These are phyloP conservation scores for Ceratocystis variospora DNA, from an alignment of 2,329 filamentous ascomycete species.

Conservation along the genomic window DNA sequence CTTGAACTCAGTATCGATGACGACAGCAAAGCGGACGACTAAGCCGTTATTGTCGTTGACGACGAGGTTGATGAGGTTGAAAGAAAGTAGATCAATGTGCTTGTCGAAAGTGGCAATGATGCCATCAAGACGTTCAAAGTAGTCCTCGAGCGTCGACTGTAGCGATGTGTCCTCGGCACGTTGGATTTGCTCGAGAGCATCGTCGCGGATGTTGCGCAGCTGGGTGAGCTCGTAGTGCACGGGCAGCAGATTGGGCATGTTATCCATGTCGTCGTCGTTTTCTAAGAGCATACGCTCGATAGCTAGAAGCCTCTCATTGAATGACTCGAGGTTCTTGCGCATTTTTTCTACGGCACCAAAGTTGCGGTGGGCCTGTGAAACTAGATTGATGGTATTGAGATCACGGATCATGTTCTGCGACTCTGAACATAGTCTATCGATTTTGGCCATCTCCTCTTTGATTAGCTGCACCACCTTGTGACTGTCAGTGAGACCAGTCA, in stretches of 20 bases:
- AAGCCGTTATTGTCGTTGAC: conserved; percentile 76
- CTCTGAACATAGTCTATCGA: conserved; percentile 93
- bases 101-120: conserved; percentile 93
- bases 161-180: conserved; percentile 58
- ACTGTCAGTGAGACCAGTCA: conserved; percentile 75
- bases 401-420: conserved; percentile 95
- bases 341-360: conserved; percentile 90
- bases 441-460: conserved; percentile 97
- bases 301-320: conserved; percentile 60
- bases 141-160: conserved; percentile 73
- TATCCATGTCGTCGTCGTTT: conserved; percentile 74
- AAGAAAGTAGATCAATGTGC: conserved; percentile 74
- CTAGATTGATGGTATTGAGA: conserved; percentile 82
- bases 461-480: conserved; percentile 85
- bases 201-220: conserved; percentile 84
- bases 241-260: conserved; percentile 79
- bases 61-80: conserved; percentile 79
- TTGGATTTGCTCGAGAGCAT: conserved; percentile 92
- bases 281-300: conserved; percentile 67
- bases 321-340: conserved; percentile 78
- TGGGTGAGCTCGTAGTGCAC: conserved; percentile 87
- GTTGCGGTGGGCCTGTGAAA: conserved; percentile 90
- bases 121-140: conserved; percentile 74
- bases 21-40: conserved; percentile 78
- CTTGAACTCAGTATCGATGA: conserved; percentile 93